Percentiles rank a stretch among this genome's conserved stretches.
phyloP scores from a whole-genome alignment of 2,329 filamentous ascomycete genomes.

The Salinomyces thailandicus region DNA sequence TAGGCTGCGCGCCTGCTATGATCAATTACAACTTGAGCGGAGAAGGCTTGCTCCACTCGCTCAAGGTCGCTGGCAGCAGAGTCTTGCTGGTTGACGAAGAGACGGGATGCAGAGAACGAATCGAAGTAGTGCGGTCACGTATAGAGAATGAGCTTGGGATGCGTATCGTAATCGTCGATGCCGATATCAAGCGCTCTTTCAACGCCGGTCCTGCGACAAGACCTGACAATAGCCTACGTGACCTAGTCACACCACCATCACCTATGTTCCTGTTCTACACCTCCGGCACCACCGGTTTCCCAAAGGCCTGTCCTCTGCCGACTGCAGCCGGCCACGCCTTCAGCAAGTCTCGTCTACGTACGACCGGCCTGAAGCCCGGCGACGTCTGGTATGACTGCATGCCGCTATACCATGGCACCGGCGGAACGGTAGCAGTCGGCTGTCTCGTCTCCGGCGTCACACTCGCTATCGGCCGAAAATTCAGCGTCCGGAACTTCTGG shows the following conservation, averaged over 20 bases:
- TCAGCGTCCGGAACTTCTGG: slow-evolving; percentile 63
- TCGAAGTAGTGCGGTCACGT: slow-evolving; percentile 41
- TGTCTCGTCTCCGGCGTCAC: slow-evolving; percentile 48
- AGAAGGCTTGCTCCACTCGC: slow-evolving; percentile 25
- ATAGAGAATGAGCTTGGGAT: slow-evolving; percentile 50
- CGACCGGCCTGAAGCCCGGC: slow-evolving; percentile 28
- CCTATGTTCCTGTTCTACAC: slow-evolving; percentile 62
- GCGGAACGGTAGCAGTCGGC: slow-evolving; percentile 48
- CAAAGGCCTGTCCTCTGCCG: slow-evolving; percentile 58
- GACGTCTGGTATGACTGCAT: slow-evolving; percentile 68
- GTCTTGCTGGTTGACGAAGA: slow-evolving; percentile 38
- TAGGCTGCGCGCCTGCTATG: slow-evolving; percentile 25
- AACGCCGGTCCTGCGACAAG: slow-evolving; percentile 38
- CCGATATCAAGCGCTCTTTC: slow-evolving; percentile 38
- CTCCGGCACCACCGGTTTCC: slow-evolving; percentile 63
- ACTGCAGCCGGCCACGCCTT: slow-evolving; percentile 37
- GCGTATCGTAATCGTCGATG: slow-evolving; percentile 44
- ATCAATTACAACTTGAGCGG: slow-evolving; percentile 29
- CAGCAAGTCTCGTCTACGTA: slow-evolving; percentile 27
- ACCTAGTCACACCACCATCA: slow-evolving; percentile 40
- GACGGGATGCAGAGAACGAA: slow-evolving; percentile 42
- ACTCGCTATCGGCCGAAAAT: slow-evolving; percentile 54
- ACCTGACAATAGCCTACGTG: slow-evolving; percentile 47
- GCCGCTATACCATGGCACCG: slow-evolving; percentile 69
- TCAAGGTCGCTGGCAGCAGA: slow-evolving; percentile 31